These are phyloP conservation scores for Lolium perenne DNA, from an alignment of 176 grass and related monocot genomes.

Conservation along the genomic window DNA sequence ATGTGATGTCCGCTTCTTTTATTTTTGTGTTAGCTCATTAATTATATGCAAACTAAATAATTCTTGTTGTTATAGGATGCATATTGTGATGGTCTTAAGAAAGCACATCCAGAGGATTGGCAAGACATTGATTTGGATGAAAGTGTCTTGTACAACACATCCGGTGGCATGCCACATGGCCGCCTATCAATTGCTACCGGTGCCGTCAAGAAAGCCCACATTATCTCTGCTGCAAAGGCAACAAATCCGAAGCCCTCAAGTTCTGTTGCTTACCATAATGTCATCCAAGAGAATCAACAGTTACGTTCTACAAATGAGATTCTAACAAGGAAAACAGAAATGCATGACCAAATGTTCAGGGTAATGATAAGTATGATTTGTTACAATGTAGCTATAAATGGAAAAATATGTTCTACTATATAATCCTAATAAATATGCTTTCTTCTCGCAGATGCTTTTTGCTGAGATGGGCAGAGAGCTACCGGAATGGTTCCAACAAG, in stretches of 20 bases:
- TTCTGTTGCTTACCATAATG: background rate
- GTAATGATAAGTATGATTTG: background rate
- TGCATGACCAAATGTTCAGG: background rate
- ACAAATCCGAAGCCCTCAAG: background rate
- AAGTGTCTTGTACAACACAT: background rate
- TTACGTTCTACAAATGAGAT: background rate
- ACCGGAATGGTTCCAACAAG: background rate
- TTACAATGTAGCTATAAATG: background rate
- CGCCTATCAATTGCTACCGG: background rate
- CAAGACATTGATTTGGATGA: background rate
- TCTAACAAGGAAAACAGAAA: background rate
- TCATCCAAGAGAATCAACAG: background rate
- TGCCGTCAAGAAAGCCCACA: background rate
- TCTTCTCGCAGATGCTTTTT: background rate
- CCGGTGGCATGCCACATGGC: background rate
- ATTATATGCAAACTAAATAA: background rate
- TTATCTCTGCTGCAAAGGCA: background rate
- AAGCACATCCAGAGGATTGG: background rate
- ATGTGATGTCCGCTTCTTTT: background rate
- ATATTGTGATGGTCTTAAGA: background rate
- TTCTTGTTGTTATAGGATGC: slow-evolving; percentile 8
- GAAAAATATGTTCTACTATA: background rate
- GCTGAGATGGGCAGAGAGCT: background rate
- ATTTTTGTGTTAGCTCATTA: background rate
- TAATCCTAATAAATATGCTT: background rate